phyloP scores from a whole-genome alignment of 768 basidiomycete species.

The Mycena belliarum region DNA sequence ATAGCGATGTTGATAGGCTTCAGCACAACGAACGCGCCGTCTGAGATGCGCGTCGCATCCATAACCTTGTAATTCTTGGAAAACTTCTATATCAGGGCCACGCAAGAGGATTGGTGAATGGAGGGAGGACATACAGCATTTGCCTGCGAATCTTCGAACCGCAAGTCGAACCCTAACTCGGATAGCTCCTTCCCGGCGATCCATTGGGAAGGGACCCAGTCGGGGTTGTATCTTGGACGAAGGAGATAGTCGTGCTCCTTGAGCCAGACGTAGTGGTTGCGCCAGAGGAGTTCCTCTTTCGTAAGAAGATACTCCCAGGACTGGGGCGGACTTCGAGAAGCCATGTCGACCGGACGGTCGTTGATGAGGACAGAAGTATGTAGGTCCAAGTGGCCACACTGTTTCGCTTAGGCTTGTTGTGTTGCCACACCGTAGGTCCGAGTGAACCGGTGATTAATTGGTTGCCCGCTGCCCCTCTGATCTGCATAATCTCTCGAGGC shows the following conservation, averaged over 20 bases:
- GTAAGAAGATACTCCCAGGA: too few species aligned
- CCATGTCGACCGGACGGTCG: too few species aligned
- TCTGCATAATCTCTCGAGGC: too few species aligned
- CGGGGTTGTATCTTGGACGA: conserved; percentile 31
- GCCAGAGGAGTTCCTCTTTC: conserved; percentile 24
- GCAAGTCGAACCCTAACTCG: neutral
- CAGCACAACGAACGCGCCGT: neutral
- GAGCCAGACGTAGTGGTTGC: conserved; percentile 30
- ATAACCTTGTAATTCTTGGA: too few species aligned
- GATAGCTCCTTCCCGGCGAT: neutral
- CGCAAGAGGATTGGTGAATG: neutral
- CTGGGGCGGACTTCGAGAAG: too few species aligned
- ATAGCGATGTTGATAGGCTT: neutral
- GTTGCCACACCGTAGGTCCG: too few species aligned
- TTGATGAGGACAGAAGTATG: too few species aligned
- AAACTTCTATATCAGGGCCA: neutral
- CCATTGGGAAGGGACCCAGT: neutral
- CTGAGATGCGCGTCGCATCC: too few species aligned
- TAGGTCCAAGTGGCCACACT: too few species aligned
- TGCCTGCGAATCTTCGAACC: neutral
- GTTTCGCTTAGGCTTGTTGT: too few species aligned
- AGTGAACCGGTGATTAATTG: too few species aligned
- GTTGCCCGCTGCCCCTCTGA: too few species aligned
- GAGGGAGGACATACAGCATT: neutral
- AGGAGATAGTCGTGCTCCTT: conserved; percentile 32